Evolutionary conservation across 345 rosid genomes (phyloP).

Genomic region (Gossypium turneri): DNA sequence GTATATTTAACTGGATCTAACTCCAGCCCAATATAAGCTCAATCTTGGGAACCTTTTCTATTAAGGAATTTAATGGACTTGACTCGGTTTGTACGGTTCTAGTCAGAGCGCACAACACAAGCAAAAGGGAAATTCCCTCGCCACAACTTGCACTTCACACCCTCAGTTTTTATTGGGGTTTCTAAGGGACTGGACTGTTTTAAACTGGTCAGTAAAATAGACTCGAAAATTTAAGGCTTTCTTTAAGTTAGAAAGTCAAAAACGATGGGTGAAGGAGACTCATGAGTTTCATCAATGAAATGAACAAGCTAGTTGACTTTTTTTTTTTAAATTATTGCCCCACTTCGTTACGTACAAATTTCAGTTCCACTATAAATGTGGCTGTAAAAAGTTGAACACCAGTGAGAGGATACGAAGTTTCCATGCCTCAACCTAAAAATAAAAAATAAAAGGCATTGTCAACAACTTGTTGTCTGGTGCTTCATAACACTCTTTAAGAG

Average conservation of each 20-base stretch:
- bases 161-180: not conserved
- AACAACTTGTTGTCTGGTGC: not conserved
- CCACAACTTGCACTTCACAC: constrained; percentile 7
- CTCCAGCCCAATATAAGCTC: not conserved
- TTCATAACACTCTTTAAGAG: not conserved
- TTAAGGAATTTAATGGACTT: not conserved
- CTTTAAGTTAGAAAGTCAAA: not conserved
- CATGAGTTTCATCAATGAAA: constrained; percentile 3
- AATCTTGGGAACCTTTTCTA: not conserved
- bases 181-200: not conserved
- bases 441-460: not conserved
- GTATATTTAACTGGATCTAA: not conserved
- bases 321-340: not conserved
- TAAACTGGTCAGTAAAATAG: not conserved
- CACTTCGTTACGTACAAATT: not conserved
- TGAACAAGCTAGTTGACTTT: not conserved
- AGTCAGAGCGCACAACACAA: not conserved
- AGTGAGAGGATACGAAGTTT: not conserved
- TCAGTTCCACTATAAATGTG: not conserved
- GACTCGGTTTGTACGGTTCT: not conserved
- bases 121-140: not conserved
- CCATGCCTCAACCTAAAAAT: not conserved
- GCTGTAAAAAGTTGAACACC: not conserved
- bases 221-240: not conserved
- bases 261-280: not conserved